Evolutionary conservation across 306 rosid species (phyloP).

Genomic region (Cicer pinnatifidum): DNA sequence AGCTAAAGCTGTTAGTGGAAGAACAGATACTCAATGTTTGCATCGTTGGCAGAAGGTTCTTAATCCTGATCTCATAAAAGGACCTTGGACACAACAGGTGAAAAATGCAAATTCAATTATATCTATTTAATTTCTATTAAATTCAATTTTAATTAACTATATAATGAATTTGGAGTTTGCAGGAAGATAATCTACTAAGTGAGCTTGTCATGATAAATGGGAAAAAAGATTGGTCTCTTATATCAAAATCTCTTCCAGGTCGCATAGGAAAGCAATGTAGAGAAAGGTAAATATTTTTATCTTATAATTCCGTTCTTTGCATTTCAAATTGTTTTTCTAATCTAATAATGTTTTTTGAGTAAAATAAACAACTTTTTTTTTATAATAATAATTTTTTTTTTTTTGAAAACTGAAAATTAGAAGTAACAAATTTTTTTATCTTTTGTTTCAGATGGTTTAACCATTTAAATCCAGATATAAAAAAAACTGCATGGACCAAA

Average conservation of each 20-base stretch:
- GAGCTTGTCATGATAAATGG: slow-evolving; percentile 49
- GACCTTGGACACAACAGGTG: slow-evolving; percentile 62
- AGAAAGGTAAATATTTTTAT: slow-evolving; percentile 47
- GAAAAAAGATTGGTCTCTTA: slow-evolving; percentile 50
- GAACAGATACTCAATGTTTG: slow-evolving; percentile 60
- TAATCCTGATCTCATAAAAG: slow-evolving; percentile 60
- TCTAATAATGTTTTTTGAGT: too few species aligned
- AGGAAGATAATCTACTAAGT: slow-evolving; percentile 55
- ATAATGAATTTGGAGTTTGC: not conserved
- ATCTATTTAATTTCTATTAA: not conserved
- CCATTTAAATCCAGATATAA: slow-evolving; percentile 61
- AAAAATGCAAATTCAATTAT: not conserved
- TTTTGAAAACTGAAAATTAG: not conserved
- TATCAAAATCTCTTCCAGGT: slow-evolving; percentile 58
- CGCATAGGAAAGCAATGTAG: slow-evolving; percentile 68
- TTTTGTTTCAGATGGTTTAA: slow-evolving; percentile 55
- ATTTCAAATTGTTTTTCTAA: too few species aligned
- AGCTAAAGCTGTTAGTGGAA: slow-evolving; percentile 50
- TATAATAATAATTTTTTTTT: not conserved
- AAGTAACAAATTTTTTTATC: not conserved
- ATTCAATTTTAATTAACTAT: not conserved
- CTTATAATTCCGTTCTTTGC: not conserved
- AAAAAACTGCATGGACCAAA: slow-evolving; percentile 52
- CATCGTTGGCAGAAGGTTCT: slow-evolving; percentile 70
- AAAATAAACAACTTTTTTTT: too few species aligned